Conservation (phyloP, 2,329 filamentous ascomycete genomes). For the Apiospora marii region DNA sequence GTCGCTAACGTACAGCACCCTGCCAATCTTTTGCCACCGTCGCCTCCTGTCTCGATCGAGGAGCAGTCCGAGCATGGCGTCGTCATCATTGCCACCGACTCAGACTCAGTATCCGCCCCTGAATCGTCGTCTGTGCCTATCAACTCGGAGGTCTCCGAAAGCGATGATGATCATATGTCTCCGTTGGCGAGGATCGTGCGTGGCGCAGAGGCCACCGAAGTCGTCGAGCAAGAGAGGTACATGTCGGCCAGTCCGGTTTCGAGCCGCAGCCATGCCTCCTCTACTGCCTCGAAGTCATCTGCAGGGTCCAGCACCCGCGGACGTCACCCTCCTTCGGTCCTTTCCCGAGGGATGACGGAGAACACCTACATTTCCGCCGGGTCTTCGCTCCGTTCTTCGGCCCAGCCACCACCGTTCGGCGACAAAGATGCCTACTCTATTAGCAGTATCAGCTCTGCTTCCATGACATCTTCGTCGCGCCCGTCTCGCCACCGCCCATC, state of each 20-base stretch:
- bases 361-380: constrained; percentile 75
- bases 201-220: constrained; percentile 70
- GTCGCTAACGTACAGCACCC: constrained; percentile 89
- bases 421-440: constrained; percentile 65
- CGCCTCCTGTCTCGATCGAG: constrained; percentile 82
- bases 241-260: constrained; percentile 74
- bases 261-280: constrained; percentile 60
- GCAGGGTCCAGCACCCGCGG: constrained; percentile 60
- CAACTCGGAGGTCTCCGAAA: constrained; percentile 70
- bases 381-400: constrained; percentile 59
- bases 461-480: constrained; percentile 56
- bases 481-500: constrained; percentile 64
- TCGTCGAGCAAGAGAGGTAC: constrained; percentile 65
- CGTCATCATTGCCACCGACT: constrained; percentile 61
- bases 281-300: constrained; percentile 60
- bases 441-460: constrained; percentile 57
- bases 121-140: constrained; percentile 58
- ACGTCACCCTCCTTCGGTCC: constrained; percentile 57
- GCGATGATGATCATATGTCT: constrained; percentile 79
- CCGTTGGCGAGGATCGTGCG: constrained; percentile 78
- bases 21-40: constrained; percentile 79
- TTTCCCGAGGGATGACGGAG: constrained; percentile 65
- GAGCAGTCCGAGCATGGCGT: constrained; percentile 66
- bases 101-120: constrained; percentile 47
- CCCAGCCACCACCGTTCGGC: constrained; percentile 39